Percentiles rank a stretch among this genome's conserved stretches.
Evolutionary conservation across 73 alveolate species (phyloP).

Genomic region (Symbiodinium natans): DNA sequence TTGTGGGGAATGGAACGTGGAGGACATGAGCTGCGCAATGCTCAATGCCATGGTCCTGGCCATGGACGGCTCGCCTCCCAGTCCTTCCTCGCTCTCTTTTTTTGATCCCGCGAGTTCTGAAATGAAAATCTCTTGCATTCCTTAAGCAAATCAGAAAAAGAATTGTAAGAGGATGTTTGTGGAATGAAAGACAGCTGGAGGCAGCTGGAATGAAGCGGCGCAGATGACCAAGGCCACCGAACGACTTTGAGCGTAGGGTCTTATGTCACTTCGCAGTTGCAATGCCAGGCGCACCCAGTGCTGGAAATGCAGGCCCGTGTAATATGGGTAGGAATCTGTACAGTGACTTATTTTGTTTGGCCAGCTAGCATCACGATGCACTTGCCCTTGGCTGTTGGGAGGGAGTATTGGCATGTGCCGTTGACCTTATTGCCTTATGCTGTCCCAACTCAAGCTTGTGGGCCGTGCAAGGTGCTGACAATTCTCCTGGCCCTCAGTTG

Average conservation of each 20-base stretch:
- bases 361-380: background rate
- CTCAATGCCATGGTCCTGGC: constrained; percentile 83
- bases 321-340: background rate
- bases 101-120: no score
- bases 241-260: no score
- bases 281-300: constrained; percentile 77
- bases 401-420: background rate
- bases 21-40: constrained; percentile 94
- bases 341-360: background rate
- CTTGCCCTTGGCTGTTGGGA: background rate
- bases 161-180: no score
- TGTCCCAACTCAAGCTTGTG: background rate
- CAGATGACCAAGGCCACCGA: constrained; percentile 53
- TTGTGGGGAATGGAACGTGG: no score
- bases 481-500: constrained; percentile 88
- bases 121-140: no score
- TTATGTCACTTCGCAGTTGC: no score
- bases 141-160: no score
- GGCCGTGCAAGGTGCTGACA: constrained; percentile 77
- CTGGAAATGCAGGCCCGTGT: constrained; percentile 76
- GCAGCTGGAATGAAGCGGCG: constrained; percentile 88
- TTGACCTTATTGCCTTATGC: background rate
- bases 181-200: background rate
- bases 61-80: constrained; percentile 40
- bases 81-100: background rate